A percentile compares a stretch with the other conserved stretches of the same genome.
Conservation (phyloP, 495 filamentous ascomycete species). For the Cudoniella acicularis region DNA sequence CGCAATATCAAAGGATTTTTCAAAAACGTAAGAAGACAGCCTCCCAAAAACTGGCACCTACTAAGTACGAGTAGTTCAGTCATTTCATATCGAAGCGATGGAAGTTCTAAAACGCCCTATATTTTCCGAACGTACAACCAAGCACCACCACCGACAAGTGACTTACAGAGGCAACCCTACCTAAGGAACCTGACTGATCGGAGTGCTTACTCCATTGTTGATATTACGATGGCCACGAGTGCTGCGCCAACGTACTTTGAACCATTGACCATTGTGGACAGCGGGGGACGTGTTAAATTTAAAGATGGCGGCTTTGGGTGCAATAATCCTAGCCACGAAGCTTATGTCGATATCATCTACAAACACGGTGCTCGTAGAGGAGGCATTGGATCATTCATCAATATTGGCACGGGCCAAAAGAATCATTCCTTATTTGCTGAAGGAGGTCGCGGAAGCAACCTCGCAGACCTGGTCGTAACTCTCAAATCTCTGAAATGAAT, state of each 20-base stretch:
- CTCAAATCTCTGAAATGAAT: not conserved
- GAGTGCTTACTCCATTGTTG: no score
- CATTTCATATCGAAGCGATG: not conserved
- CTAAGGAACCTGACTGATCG: no score
- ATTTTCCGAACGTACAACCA: not conserved
- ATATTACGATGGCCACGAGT: no score
- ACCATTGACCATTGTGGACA: not conserved
- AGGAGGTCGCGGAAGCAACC: not conserved
- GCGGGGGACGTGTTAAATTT: not conserved
- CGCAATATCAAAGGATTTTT: no score
- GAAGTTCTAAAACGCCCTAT: not conserved
- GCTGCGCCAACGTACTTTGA: slow-evolving; percentile 30
- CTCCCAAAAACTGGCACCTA: not conserved
- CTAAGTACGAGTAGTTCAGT: not conserved
- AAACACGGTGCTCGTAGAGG: not conserved
- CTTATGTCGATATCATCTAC: slow-evolving; percentile 7
- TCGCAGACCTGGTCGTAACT: not conserved
- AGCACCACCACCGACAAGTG: no score
- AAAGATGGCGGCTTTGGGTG: slow-evolving; percentile 15
- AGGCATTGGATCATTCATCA: not conserved
- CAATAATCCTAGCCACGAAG: slow-evolving; percentile 14
- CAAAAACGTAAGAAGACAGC: no score
- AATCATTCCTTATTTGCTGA: not conserved
- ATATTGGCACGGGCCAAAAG: not conserved
- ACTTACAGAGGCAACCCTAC: no score